phyloP scores from a whole-genome alignment of 78 protist genomes.

The Guillardia theta region DNA sequence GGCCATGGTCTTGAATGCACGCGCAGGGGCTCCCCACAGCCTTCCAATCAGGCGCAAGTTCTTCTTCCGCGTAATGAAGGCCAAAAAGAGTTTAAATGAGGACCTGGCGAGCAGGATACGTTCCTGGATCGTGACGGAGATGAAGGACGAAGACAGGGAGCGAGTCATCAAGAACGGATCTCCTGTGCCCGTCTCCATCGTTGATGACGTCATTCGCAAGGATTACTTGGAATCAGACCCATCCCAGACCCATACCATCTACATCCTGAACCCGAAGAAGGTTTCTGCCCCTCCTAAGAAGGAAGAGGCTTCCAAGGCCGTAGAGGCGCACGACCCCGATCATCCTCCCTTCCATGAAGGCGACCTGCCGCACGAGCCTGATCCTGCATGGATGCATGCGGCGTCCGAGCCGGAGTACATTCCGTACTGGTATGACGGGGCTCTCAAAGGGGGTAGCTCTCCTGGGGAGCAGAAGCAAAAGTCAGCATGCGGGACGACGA shows the following conservation, averaged over 20 bases:
- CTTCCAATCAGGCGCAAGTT: background rate
- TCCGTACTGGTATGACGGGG: background rate
- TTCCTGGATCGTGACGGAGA: background rate
- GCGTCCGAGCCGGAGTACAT: background rate
- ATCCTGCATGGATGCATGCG: background rate
- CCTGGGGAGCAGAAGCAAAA: background rate
- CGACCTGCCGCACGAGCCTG: background rate
- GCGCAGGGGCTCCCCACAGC: background rate
- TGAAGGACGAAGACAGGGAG: background rate
- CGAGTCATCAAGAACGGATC: background rate
- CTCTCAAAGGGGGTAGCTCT: no score
- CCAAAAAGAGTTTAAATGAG: background rate
- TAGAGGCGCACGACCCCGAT: background rate
- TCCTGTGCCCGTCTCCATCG: slow-evolving; percentile 18
- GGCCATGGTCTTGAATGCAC: slow-evolving; percentile 5
- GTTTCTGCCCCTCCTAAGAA: background rate
- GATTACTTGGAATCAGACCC: background rate
- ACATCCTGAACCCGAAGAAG: slow-evolving; percentile 10
- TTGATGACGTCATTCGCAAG: slow-evolving; percentile 10
- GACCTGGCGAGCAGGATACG: background rate
- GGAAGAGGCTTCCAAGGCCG: background rate
- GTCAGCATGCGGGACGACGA: slow-evolving; percentile 9
- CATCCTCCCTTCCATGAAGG: background rate
- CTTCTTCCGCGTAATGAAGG: slow-evolving; percentile 36
- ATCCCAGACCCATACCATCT: background rate